Evolutionary conservation across 345 rosid genomes (phyloP).

Genomic region (Brassica juncea): DNA sequence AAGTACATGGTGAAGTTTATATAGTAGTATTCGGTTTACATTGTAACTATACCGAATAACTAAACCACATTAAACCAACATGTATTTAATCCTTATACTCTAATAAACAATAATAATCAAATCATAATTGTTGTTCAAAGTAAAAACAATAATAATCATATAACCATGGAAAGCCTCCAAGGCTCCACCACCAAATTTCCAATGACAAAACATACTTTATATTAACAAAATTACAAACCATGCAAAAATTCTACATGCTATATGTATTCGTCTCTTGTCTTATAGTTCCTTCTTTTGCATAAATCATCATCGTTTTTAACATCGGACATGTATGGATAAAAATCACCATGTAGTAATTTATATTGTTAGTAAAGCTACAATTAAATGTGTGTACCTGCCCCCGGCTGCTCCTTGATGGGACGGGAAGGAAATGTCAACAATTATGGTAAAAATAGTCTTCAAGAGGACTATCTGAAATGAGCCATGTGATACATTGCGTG

Average conservation of each 20-base stretch:
- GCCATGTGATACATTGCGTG: slow-evolving; percentile 31
- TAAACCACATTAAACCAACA: no score
- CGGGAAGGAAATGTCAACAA: slow-evolving; percentile 26
- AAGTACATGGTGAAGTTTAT: no score
- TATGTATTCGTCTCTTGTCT: not conserved
- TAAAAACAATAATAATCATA: not conserved
- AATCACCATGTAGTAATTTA: not conserved
- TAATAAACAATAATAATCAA: no score
- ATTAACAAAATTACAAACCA: not conserved
- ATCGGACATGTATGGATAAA: not conserved
- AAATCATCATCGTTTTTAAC: not conserved
- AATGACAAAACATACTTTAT: not conserved
- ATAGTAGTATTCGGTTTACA: no score
- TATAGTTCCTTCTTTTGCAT: not conserved
- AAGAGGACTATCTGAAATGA: slow-evolving; percentile 26
- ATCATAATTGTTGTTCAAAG: no score
- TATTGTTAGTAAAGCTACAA: not conserved
- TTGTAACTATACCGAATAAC: no score
- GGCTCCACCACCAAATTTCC: not conserved
- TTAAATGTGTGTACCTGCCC: slow-evolving; percentile 27
- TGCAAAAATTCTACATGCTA: not conserved
- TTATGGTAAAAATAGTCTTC: slow-evolving; percentile 20
- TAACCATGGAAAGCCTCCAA: not conserved
- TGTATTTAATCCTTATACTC: no score
- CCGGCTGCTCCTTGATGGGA: slow-evolving; percentile 3